phyloP scores from a whole-genome alignment of 768 basidiomycete species.

The Mycena floridula region DNA sequence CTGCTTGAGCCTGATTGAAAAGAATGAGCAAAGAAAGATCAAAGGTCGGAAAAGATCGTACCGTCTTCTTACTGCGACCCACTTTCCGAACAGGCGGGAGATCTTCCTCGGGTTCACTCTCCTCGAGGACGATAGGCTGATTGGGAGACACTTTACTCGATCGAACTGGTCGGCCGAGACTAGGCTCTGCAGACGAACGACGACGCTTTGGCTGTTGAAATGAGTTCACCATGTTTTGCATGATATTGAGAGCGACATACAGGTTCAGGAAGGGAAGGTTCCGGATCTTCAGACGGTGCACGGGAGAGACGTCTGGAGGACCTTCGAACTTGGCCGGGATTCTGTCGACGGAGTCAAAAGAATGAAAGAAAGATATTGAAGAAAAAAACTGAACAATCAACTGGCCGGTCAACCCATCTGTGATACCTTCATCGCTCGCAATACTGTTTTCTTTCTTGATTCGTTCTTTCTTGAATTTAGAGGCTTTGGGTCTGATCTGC shows the following conservation, averaged over 20 bases:
- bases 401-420: constrained; percentile 76
- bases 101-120: constrained; percentile 74
- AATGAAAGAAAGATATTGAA: too few species aligned
- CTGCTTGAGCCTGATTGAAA: constrained; percentile 36
- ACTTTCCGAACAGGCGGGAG: constrained; percentile 55
- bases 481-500: constrained; percentile 57
- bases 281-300: constrained; percentile 39
- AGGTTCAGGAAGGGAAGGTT: constrained; percentile 43
- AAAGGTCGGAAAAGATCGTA: constrained; percentile 19
- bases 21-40: constrained; percentile 3
- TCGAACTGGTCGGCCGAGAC: constrained; percentile 43
- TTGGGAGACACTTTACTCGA: constrained; percentile 26
- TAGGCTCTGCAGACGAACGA: constrained; percentile 74
- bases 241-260: constrained; percentile 30
- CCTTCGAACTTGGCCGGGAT: constrained; percentile 41
- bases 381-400: too few species aligned
- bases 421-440: constrained; percentile 80
- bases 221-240: constrained; percentile 9
- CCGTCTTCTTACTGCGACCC: constrained; percentile 53
- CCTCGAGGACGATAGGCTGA: constrained; percentile 51
- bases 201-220: constrained; percentile 64
- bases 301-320: constrained; percentile 64
- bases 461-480: constrained; percentile 57
- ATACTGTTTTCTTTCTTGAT: constrained; percentile 60
- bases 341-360: too few species aligned